Evolutionary conservation across 2,329 filamentous ascomycete species (phyloP), one percentile per base, ranked within the genome.

Genomic region (Aspergillus fumigatus): DNA sequence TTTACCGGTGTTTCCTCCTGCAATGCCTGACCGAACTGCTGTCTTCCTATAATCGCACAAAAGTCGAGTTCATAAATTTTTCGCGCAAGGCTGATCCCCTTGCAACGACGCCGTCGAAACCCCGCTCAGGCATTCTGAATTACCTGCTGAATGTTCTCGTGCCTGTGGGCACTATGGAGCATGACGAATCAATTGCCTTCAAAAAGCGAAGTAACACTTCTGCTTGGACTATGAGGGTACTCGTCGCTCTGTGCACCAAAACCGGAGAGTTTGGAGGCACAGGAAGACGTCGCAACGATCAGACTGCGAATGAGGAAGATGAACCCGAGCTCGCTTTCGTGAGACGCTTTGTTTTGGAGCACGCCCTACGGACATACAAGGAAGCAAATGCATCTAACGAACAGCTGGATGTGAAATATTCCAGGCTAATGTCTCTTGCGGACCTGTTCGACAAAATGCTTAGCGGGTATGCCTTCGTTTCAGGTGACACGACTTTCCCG

Each of bases 11-110:
- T 77, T 97, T 97, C 78, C 79, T 99, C 52, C 82, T 99, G 32
- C 92, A 94, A 70, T 96, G 92, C 67, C 79, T 99, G 41, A 88
- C 91, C 0, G 94, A 99, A 73, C 83, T 99, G 14, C 80, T 99
- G 14, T 87, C 89, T 56, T 95, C 89, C 67, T 99, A 97, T 77
- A 96, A 92, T 65, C 87, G 92, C 53, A 90, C 92, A 8, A 99
- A 99, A 80, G 85, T 99, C 47, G 95, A 99, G 71, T 97, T 99
- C 71, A 97, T 99, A 79, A 97, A 97, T 73, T 99, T 97, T 77
- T 97, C 95, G 63, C 88, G 93, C 59, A 96, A 92, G 69, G 88
- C 90, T 6, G 90, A 93, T 49, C 83, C 91, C 48, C 88, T 90
- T 64, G 88, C 88, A 10, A 87, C 86, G 53, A 97, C 94, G 1